Base-by-base conservation (phyloP, 306 rosid genomes). In the Lathyrus oleraceus region DNA sequence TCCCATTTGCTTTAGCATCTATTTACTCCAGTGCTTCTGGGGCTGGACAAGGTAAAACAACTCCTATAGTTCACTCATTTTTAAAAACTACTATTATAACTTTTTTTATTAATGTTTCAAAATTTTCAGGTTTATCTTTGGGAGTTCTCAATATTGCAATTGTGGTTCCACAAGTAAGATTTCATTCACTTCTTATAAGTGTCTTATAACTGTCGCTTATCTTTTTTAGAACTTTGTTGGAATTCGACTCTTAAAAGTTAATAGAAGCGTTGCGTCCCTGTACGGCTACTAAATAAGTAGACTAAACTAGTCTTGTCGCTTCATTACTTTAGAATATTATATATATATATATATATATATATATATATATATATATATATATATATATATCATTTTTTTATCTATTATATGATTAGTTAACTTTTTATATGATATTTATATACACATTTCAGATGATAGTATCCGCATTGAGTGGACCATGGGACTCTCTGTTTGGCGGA, bases 1-100 rank as follows among this genome's bases (percentile, higher is more conserved):
- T 90, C 8, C 98, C 97, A 0, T 90, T 88, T 49, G 97, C 96
- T 11, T 43, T 93, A 17, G 96, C 97, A 6, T 93, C 98, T 2
- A 93, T 93, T 57, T 90, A 82, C 63, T 90, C 86, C 20, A 77
- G 60, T 56, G 10, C 60, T 0, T 19, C 92, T 2, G 89, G 89
- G 16, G 94, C 91, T 4, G 98, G 97, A 6, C 94, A 90, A 88
- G 98, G 98, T 89, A 77, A 5, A 48, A 0, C 5, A 68, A 58
- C 10, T 23, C 16, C 39, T 25, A 48, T 51, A 17, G 16, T 19
- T 5, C 1, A 10, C 14, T 13, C 39, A 35, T 27, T 57, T 54
- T 57, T 0, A 2, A 21, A 21, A 53, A 11, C 10, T 11, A 20
- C 8, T 11, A 15, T 28, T 51, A 53, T 19, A 3, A 51, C 10